Base-by-base conservation (phyloP, 2,329 filamentous ascomycete genomes). In the Cadophora sp. region DNA sequence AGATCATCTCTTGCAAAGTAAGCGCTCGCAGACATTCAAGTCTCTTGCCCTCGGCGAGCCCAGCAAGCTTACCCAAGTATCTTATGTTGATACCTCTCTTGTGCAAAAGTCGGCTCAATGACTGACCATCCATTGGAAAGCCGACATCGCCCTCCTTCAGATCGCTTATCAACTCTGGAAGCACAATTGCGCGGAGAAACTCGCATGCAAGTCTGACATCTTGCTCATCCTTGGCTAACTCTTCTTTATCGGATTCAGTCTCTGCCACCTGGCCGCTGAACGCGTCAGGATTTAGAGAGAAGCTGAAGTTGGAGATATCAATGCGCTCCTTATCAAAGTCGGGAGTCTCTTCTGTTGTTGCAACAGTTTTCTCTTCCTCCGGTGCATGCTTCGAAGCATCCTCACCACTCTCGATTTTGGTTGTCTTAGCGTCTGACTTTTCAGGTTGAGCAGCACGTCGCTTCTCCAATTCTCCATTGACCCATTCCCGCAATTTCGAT, bases 71-170 rank as follows among this genome's bases (percentile, higher is more conserved):
- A 73, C 96, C 96, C n/a, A 98, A 86, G 79, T 99, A 99, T 76
- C 97, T 89, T 71, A 98, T 87, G 82, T 99, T 99, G 83, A 99
- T 94, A 81, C 96, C 96, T 51, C 95, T 92, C 85, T 97, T 97
- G 84, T 99, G 96, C 77, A 99, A 85, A 62, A 97, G 87, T 72
- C 90, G 89, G 75, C 91, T 93, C 68, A 99, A 85, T 24, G 95
- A 97, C 76, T 92, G 88, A n/a, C 96, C 96, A 76, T 99, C 97
- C 93, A 98, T 97, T 14, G 96, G 96, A 83, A 98, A 98, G 76
- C 95, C 96, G 73, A 97, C 91, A 74, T 99, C 95, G 7, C 93
- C 94, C 73, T 97, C 93, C 77, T 92, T 91, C 68, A 99, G 87
- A 76, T 99, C 95, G 70, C 91, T 89, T 67, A 98, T 82, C 67